Evolutionary conservation across 2,329 filamentous ascomycete genomes (phyloP).

Genomic region (Diaporthe vexans): DNA sequence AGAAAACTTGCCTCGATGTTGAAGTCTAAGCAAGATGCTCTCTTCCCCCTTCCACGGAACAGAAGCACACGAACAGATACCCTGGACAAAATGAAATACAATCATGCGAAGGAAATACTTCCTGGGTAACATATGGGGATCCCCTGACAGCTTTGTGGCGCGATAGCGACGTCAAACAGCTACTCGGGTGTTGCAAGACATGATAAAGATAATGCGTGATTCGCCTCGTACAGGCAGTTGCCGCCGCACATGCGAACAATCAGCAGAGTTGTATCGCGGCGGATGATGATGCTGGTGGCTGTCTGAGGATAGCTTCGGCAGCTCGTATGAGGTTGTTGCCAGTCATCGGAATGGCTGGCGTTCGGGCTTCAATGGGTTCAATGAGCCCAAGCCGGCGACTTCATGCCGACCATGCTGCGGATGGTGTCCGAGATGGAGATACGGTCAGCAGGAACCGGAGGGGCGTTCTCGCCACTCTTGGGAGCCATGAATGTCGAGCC

Average conservation of each 20-base stretch:
- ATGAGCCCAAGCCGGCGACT: slow-evolving; percentile 40
- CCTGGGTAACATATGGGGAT: slow-evolving; percentile 36
- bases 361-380: not conserved
- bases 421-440: slow-evolving; percentile 42
- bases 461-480: slow-evolving; percentile 43
- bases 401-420: slow-evolving; percentile 43
- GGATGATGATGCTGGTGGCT: not conserved
- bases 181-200: slow-evolving; percentile 31
- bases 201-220: slow-evolving; percentile 35
- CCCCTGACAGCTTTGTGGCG: slow-evolving; percentile 26
- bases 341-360: not conserved
- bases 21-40: slow-evolving; percentile 38
- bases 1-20: slow-evolving; percentile 40
- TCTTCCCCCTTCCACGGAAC: not conserved
- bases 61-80: slow-evolving; percentile 37
- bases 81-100: slow-evolving; percentile 41
- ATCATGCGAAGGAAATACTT: slow-evolving; percentile 46
- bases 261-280: slow-evolving; percentile 22
- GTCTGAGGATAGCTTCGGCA: slow-evolving; percentile 21
- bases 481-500: slow-evolving; percentile 52
- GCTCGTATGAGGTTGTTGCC: slow-evolving; percentile 19
- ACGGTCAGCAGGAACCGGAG: slow-evolving; percentile 48
- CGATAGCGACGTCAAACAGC: slow-evolving; percentile 20
- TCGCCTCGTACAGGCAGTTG: slow-evolving; percentile 27
- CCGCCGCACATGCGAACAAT: slow-evolving; percentile 11